Conservation (phyloP, 2,329 filamentous ascomycete genomes). For the Penicillium digitatum region DNA sequence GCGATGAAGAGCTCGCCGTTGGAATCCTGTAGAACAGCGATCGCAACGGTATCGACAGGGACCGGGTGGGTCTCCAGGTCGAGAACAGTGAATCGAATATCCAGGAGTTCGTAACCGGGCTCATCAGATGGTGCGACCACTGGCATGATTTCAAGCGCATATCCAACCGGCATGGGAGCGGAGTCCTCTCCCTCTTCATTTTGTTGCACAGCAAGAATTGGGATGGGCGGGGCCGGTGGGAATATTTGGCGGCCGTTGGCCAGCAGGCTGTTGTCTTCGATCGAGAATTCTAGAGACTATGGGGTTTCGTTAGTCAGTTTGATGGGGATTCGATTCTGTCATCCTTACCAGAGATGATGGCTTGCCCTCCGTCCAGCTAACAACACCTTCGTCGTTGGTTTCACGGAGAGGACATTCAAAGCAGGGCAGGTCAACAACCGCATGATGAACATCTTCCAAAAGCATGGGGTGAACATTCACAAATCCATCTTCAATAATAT, state of each 20-base stretch:
- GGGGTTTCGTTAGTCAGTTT: not conserved
- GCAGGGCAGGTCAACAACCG: constrained; percentile 34
- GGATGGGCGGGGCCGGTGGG: constrained; percentile 32
- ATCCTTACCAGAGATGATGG: constrained; percentile 37
- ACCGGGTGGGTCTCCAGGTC: constrained; percentile 43
- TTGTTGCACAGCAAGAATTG: constrained; percentile 35
- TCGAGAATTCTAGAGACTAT: constrained; percentile 37
- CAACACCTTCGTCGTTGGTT: constrained; percentile 25
- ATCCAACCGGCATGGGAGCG: constrained; percentile 40
- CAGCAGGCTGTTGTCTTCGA: constrained; percentile 33
- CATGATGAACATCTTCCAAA: constrained; percentile 24
- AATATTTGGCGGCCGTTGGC: constrained; percentile 41
- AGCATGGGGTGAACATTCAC: constrained; percentile 26
- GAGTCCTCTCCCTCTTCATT: constrained; percentile 37
- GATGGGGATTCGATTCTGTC: not conserved
- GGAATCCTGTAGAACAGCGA: constrained; percentile 38
- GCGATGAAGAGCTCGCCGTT: constrained; percentile 38
- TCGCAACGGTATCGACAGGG: constrained; percentile 42
- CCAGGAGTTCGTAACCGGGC: constrained; percentile 33
- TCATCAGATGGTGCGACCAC: constrained; percentile 28
- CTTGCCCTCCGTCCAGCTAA: constrained; percentile 35
- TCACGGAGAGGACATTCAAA: constrained; percentile 40
- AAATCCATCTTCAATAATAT: constrained; percentile 18
- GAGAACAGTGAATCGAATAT: constrained; percentile 45
- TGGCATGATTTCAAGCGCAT: constrained; percentile 42